phyloP scores from a whole-genome alignment of 2,329 filamentous ascomycete genomes.

The Sclerotinia trifoliorum region DNA sequence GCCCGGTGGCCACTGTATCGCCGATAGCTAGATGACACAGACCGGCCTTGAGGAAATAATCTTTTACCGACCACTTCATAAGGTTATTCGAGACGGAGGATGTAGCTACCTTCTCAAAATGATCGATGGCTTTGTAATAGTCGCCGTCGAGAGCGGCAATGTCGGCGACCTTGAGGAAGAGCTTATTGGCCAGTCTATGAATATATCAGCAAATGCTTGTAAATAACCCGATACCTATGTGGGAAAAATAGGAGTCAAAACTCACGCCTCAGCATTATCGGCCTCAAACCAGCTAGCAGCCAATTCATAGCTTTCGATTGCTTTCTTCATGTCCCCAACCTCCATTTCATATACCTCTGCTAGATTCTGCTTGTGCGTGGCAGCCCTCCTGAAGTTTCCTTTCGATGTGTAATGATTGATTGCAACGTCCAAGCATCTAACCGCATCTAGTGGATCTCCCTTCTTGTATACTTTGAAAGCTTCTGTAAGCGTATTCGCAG shows the following conservation, averaged over 20 bases:
- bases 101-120: constrained; percentile 80
- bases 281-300: constrained; percentile 88
- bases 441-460: constrained; percentile 78
- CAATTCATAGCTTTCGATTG: constrained; percentile 78
- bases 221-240: not conserved
- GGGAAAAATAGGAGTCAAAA: constrained; percentile 30
- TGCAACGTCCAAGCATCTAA: constrained; percentile 73
- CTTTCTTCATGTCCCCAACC: constrained; percentile 72
- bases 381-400: constrained; percentile 88
- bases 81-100: constrained; percentile 83
- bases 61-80: constrained; percentile 92
- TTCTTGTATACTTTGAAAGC: constrained; percentile 95
- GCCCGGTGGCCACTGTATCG: constrained; percentile 75
- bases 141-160: constrained; percentile 77
- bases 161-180: constrained; percentile 89
- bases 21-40: constrained; percentile 77
- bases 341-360: constrained; percentile 85
- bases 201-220: constrained; percentile 21
- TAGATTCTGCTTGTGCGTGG: constrained; percentile 84
- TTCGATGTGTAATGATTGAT: constrained; percentile 84
- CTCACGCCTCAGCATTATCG: constrained; percentile 79
- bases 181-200: constrained; percentile 80
- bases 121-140: constrained; percentile 78
- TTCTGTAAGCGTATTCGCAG: constrained; percentile 82
- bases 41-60: constrained; percentile 91